These are phyloP conservation scores for Cyclostephanos invisitatus DNA, from an alignment of 108 stramenopile genomes.

Conservation along the genomic window DNA sequence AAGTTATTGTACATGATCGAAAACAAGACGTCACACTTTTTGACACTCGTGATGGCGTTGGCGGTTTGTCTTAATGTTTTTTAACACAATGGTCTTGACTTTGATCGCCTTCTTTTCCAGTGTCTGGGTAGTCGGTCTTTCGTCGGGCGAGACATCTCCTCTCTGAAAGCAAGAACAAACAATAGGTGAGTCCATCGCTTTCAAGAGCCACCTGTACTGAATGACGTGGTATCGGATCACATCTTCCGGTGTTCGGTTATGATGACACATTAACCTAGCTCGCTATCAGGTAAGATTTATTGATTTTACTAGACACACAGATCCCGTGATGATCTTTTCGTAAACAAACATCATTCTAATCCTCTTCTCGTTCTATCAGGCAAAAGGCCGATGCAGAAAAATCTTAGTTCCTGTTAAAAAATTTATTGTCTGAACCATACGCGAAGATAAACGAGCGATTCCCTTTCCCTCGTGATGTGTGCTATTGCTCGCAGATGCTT, in stretches of 20 bases:
- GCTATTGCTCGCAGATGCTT: not conserved
- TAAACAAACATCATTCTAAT: too few relatives aligned
- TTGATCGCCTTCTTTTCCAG: not conserved
- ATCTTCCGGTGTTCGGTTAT: slow-evolving; percentile 18
- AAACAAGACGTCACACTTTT: not conserved
- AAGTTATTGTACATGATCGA: slow-evolving; percentile 60
- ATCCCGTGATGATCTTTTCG: too few relatives aligned
- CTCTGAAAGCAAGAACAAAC: not conserved
- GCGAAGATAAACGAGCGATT: not conserved
- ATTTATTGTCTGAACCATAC: slow-evolving; percentile 40
- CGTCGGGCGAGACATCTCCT: not conserved
- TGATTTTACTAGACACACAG: too few relatives aligned
- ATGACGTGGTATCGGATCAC: not conserved
- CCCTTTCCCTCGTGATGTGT: not conserved
- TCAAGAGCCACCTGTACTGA: not conserved
- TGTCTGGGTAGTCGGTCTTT: not conserved
- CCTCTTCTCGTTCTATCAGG: too few relatives aligned
- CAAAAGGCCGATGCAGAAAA: slow-evolving; percentile 53
- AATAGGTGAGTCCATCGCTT: not conserved
- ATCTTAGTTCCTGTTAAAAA: slow-evolving; percentile 44
- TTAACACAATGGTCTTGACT: not conserved
- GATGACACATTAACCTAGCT: slow-evolving; percentile 53
- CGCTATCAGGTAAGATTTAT: slow-evolving; percentile 48
- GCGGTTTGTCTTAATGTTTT: not conserved
- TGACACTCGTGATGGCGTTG: not conserved